Base-by-base conservation (phyloP, 2,329 filamentous ascomycete genomes). In the Rhinocladiella similis region DNA sequence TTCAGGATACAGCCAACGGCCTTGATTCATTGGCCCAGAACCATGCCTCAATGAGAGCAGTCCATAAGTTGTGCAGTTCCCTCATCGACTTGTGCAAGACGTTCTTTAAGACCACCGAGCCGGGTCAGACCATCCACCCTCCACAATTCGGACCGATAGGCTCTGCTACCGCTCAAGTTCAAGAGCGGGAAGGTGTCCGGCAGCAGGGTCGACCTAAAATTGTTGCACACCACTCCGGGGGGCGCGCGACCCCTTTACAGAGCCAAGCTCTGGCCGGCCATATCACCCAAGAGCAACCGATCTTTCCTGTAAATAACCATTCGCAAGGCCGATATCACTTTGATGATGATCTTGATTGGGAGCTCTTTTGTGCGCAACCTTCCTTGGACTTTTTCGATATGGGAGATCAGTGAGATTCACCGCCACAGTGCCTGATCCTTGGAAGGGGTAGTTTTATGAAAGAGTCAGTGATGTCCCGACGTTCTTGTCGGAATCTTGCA, bases 21-120 rank as follows among this genome's bases (percentile, higher is more conserved):
- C 43, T 46, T 16, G 43, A 18, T 18, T 25, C 43, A 22, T 22
- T 46, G 22, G 43, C 43, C 5, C n/a, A 46, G 43, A 46, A 16
- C 20, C 43, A 46, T n/a, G 43, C 43, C 13, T 46, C 43, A 46
- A 46, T 46, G 43, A 22, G 13, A 5, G 43, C 43, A n/a, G 20
- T 46, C 5, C 43, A 46, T 13, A 25, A 46, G n/a, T n/a, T 46
- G 7, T 46, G 43, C 20, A 46, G 43, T 46, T 46, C 43, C n/a
- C 43, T 46, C 5, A 46, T 46, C 6, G 43, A 46, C 5, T 13
- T 46, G 5, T 46, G 43, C 13, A 13, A 5, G 5, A 14, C 43
- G 3, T 46, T 46, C 20, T 16, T 46, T n/a, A 22, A 46, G 5
- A 46, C 5, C 5, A 46, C 16, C 20, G n/a, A 18, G 22, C 3